phyloP scores from a whole-genome alignment of 345 rosid species.

The Laguncularia racemosa region DNA sequence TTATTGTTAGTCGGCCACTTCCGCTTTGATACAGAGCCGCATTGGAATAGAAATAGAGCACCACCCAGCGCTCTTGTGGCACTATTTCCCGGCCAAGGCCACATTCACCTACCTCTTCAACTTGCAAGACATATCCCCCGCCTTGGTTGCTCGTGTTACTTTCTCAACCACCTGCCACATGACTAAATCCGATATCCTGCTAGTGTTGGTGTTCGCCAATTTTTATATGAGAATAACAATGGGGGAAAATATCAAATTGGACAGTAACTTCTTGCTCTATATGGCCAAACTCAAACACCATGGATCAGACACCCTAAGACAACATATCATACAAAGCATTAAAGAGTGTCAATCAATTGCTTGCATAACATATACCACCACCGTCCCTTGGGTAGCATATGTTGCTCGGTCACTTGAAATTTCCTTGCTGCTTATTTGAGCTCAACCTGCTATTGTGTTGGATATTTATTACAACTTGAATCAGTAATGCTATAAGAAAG shows the following conservation, averaged over 20 bases:
- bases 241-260: conserved; percentile 15
- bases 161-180: conserved; percentile 41
- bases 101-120: conserved; percentile 49
- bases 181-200: conserved; percentile 13
- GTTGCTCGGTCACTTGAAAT: conserved; percentile 40
- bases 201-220: conserved; percentile 27
- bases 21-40: too few species aligned
- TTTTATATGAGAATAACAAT: conserved; percentile 51
- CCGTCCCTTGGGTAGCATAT: conserved; percentile 28
- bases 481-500: conserved; percentile 13
- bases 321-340: conserved; percentile 7
- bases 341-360: background rate
- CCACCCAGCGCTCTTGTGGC: conserved; percentile 28
- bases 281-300: conserved; percentile 5
- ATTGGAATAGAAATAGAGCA: too few species aligned
- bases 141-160: conserved; percentile 38
- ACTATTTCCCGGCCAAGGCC: conserved; percentile 47
- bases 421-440: conserved; percentile 40
- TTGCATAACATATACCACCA: conserved; percentile 11
- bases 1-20: too few species aligned
- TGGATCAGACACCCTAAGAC: conserved; percentile 13
- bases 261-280: conserved; percentile 15
- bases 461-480: conserved; percentile 48
- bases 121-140: conserved; percentile 43
- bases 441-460: conserved; percentile 56